Base-by-base conservation (phyloP, 2,329 filamentous ascomycete genomes). In the Lomentospora prolificans region DNA sequence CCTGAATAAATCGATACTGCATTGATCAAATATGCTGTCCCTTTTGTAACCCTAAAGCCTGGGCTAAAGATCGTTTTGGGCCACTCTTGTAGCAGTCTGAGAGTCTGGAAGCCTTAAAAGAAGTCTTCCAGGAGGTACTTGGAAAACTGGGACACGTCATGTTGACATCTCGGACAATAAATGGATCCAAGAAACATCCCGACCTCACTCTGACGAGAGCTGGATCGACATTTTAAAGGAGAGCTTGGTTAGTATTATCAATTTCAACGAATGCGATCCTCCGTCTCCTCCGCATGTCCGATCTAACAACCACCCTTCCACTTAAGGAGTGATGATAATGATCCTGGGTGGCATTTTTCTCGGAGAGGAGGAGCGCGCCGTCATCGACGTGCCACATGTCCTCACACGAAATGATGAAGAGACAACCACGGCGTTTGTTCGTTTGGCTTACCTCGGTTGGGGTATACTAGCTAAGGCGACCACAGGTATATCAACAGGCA, bases 351-450 rank as follows among this genome's bases (percentile, higher is more conserved):
- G n/a, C 9, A 5, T 46, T 48, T n/a, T 12, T 6, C 17, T 48
- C 17, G 17, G 17, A 12, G 5, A 5, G 44, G 22, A 25, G 17
- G 6, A 27, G 14, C 28, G 25, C 48, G 14, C 48, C 48, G 24
- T 51, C 48, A 28, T 28, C 48, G 14, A 30, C 19, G 48, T 28
- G 48, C 48, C 48, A 51, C 48, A 51, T 51, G 48, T n/a, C 25
- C 25, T 31, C 14, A 4, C 14, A 14, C 24, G 25, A 17, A 17
- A 14, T 33, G 30, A 30, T 30, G 25, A 31, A 51, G 25, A 19
- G 44, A 48, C 30, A 17, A 17, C 7, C n/a, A 46, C 48, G 17
- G 6, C 22, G 19, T 22, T 25, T 10, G 17, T 12, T 48, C 44
- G 17, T 24, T 22, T 48, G 17, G 17, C 10, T 25, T 14, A 28